Conservation (phyloP, 2,329 filamentous ascomycete genomes). For the Thelonectria blattea region DNA sequence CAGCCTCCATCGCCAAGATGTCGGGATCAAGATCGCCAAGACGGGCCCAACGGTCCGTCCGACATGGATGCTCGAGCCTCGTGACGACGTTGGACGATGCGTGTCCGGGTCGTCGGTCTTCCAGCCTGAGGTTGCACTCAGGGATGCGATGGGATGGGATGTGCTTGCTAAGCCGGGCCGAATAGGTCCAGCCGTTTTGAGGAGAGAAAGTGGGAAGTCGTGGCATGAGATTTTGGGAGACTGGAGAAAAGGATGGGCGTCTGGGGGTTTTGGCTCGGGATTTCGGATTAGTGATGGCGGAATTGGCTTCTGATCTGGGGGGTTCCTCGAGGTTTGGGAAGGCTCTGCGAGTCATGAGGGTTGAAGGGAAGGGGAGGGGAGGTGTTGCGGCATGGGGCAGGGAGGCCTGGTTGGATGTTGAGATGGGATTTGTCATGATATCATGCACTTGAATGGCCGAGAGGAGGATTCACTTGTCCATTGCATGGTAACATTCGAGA, state of each 20-base stretch:
- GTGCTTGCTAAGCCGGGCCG: slow-evolving; percentile 6
- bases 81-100: neutral
- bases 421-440: neutral
- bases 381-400: neutral
- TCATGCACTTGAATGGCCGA: neutral
- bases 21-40: slow-evolving; percentile 10
- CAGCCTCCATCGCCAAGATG: slow-evolving; percentile 15
- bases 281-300: neutral
- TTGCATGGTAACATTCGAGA: neutral
- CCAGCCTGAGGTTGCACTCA: neutral
- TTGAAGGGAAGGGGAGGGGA: neutral
- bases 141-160: neutral
- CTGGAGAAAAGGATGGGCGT: neutral
- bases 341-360: neutral
- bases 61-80: slow-evolving; percentile 6
- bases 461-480: too few species aligned
- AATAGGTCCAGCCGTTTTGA: slow-evolving; percentile 2
- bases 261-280: neutral
- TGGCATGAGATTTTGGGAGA: slow-evolving; percentile 7
- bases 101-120: neutral
- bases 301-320: neutral
- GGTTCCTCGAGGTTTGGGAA: neutral
- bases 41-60: neutral
- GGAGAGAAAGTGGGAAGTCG: neutral
- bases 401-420: neutral